phyloP scores from a whole-genome alignment of 2,329 filamentous ascomycete species.

The Apiospora malaysiana region DNA sequence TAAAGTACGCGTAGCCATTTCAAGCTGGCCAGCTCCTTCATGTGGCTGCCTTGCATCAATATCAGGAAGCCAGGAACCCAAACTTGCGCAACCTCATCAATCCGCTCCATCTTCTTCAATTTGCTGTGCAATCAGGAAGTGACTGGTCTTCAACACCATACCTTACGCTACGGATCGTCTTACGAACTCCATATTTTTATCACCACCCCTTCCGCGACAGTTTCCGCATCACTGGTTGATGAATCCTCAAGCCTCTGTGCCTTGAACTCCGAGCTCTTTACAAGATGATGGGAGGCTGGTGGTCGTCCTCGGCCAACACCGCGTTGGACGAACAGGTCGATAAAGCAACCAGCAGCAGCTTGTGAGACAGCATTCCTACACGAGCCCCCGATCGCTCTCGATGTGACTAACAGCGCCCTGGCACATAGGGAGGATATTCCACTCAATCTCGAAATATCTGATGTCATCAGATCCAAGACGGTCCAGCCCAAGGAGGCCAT shows the following conservation, averaged over 20 bases:
- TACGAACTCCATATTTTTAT: not conserved
- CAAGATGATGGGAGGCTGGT: constrained; percentile 82
- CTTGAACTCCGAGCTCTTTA: constrained; percentile 17
- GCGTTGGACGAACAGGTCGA: constrained; percentile 98
- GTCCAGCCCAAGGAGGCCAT: constrained; percentile 98
- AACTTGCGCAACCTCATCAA: constrained; percentile 13
- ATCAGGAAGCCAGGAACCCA: constrained; percentile 6
- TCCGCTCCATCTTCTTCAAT: not conserved
- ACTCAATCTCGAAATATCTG: constrained; percentile 96
- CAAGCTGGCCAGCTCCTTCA: constrained; percentile 13
- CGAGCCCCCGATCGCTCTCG: constrained; percentile 15
- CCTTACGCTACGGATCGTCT: not conserved
- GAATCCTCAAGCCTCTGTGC: not conserved
- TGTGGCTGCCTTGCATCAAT: constrained; percentile 15
- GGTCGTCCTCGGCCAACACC: constrained; percentile 89
- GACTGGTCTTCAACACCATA: not conserved
- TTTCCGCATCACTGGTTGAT: not conserved
- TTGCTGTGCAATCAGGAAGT: not conserved
- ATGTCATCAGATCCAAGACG: constrained; percentile 95
- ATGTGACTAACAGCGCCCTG: constrained; percentile 27
- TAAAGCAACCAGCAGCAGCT: constrained; percentile 89
- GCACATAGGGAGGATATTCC: constrained; percentile 85
- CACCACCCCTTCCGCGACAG: not conserved
- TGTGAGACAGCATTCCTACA: constrained; percentile 62
- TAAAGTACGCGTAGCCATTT: constrained; percentile 7